A percentile compares a stretch with the other conserved stretches of the same genome.
These are phyloP conservation scores for Keqinozyma sinolaborantium DNA, from an alignment of 1,139 yeast genomes.

Conservation along the genomic window DNA sequence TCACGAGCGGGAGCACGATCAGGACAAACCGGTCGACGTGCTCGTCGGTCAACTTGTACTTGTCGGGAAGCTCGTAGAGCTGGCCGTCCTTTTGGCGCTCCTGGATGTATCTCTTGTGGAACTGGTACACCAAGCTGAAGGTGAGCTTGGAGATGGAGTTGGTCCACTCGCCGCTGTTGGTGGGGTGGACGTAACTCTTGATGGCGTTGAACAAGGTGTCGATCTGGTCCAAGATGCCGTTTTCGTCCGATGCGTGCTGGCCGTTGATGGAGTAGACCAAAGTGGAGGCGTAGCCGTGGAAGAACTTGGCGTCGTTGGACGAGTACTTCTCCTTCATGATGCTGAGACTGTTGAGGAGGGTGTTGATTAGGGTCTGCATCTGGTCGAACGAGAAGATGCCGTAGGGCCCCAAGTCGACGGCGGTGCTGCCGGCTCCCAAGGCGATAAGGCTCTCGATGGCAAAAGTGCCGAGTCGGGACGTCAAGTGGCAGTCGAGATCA, in stretches of 20 bases:
- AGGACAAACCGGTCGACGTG: slow-evolving; percentile 49
- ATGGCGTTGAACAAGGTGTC: slow-evolving; percentile 61
- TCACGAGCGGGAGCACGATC: slow-evolving; percentile 55
- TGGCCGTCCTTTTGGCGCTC: slow-evolving; percentile 43
- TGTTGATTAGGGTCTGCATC: slow-evolving; percentile 53
- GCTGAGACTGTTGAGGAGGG: slow-evolving; percentile 51
- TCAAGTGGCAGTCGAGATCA: slow-evolving; percentile 62
- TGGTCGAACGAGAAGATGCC: slow-evolving; percentile 69
- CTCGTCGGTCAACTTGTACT: slow-evolving; percentile 41
- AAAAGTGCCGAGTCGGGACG: slow-evolving; percentile 63
- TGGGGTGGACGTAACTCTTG: slow-evolving; percentile 89
- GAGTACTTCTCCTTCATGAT: slow-evolving; percentile 39
- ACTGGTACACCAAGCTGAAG: slow-evolving; percentile 51
- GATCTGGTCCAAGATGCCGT: slow-evolving; percentile 53
- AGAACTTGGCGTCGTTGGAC: slow-evolving; percentile 40
- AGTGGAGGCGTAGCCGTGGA: slow-evolving; percentile 59
- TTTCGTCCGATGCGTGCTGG: slow-evolving; percentile 29
- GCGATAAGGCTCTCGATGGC: slow-evolving; percentile 46
- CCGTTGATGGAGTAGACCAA: slow-evolving; percentile 67
- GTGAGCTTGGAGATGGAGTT: slow-evolving; percentile 63
- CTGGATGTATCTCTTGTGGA: slow-evolving; percentile 52
- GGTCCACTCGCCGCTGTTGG: slow-evolving; percentile 86
- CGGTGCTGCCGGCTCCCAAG: slow-evolving; percentile 21
- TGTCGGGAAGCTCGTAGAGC: slow-evolving; percentile 41
- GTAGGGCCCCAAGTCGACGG: slow-evolving; percentile 24